Conservation (phyloP, 352 stramenopile species). For the Globisporangium okanoganense region DNA sequence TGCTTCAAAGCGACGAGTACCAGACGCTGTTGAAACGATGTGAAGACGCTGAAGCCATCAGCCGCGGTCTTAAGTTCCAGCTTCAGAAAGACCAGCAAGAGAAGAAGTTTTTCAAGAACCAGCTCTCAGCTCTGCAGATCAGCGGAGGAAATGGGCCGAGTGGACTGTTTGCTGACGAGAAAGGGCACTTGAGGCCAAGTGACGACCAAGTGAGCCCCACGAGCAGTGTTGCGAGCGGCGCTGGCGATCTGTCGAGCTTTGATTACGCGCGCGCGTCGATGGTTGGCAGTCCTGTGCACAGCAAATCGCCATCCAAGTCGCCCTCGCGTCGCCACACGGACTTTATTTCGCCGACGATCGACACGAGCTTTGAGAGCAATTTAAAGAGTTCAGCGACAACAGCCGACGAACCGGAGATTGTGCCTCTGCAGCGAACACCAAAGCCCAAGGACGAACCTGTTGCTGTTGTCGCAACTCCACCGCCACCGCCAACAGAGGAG, state of each 20-base stretch:
- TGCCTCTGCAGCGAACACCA: neutral
- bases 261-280: slow-evolving; percentile 33
- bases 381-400: neutral
- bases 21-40: slow-evolving; percentile 48
- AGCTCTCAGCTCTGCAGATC: slow-evolving; percentile 40
- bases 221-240: slow-evolving; percentile 36
- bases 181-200: neutral
- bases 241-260: slow-evolving; percentile 64
- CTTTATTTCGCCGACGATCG: neutral
- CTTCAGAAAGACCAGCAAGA: slow-evolving; percentile 72
- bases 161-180: slow-evolving; percentile 20
- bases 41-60: slow-evolving; percentile 67
- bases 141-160: neutral
- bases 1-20: slow-evolving; percentile 49
- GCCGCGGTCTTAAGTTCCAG: slow-evolving; percentile 62
- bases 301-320: slow-evolving; percentile 2
- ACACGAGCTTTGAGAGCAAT: slow-evolving; percentile 6
- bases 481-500: slow-evolving; percentile 31
- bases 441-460: slow-evolving; percentile 5
- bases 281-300: slow-evolving; percentile 19
- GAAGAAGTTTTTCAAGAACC: slow-evolving; percentile 72
- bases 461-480: neutral
- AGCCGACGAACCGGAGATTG: neutral
- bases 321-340: neutral
- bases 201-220: slow-evolving; percentile 25